Conservation (phyloP, 2,329 filamentous ascomycete species). For the Microsporum audouinii region DNA sequence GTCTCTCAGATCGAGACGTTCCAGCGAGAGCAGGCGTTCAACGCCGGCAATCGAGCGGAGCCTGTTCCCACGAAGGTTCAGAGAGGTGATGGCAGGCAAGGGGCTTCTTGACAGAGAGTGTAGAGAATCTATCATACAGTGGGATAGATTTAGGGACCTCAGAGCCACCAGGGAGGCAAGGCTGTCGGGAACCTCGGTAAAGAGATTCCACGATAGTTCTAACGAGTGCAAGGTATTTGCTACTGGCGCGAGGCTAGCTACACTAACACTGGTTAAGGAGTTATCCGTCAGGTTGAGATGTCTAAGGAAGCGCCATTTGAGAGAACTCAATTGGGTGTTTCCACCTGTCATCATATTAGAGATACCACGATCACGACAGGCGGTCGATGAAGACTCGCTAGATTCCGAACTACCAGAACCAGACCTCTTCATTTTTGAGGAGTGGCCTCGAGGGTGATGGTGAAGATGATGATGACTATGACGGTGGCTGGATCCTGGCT, state of each 20-base stretch:
- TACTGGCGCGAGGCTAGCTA: slow-evolving; percentile 65
- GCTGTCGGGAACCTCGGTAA: slow-evolving; percentile 88
- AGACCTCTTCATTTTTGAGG: slow-evolving; percentile 69
- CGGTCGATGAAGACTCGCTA: slow-evolving; percentile 45
- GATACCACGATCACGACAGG: slow-evolving; percentile 51
- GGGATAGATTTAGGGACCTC: slow-evolving; percentile 84
- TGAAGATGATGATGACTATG: slow-evolving; percentile 26
- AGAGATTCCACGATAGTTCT: slow-evolving; percentile 84
- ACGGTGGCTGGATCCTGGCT: slow-evolving; percentile 47
- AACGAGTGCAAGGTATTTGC: slow-evolving; percentile 82
- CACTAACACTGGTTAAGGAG: slow-evolving; percentile 66
- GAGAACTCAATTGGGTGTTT: slow-evolving; percentile 54
- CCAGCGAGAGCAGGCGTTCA: slow-evolving; percentile 75
- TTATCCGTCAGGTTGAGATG: slow-evolving; percentile 91
- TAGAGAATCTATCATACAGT: slow-evolving; percentile 94
- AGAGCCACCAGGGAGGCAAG: slow-evolving; percentile 73
- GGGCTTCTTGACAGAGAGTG: slow-evolving; percentile 77
- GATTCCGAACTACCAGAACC: slow-evolving; percentile 90
- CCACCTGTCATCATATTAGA: slow-evolving; percentile 64
- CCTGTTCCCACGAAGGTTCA: slow-evolving; percentile 84
- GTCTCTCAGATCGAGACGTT: slow-evolving; percentile 81
- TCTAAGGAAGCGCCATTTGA: slow-evolving; percentile 89
- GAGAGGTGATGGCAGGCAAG: slow-evolving; percentile 80
- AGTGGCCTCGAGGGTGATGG: slow-evolving; percentile 39
- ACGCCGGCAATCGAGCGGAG: slow-evolving; percentile 79